phyloP scores from a whole-genome alignment of 1,139 yeast genomes.

The Diutina ranongensis region DNA sequence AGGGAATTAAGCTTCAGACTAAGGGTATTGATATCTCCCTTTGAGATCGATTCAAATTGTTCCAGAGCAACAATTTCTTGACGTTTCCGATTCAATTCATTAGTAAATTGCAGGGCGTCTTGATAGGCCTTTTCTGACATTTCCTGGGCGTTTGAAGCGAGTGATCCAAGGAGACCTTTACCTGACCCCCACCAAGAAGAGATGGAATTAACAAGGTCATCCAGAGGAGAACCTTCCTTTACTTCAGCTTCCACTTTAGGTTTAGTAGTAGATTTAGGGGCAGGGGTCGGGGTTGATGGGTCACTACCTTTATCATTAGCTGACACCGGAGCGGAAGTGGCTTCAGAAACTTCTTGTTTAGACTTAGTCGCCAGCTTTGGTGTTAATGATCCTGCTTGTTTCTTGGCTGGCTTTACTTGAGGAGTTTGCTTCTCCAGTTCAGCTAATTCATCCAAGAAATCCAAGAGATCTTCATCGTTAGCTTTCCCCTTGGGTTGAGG shows the following conservation, averaged over 20 bases:
- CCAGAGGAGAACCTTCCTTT: slow-evolving; percentile 10
- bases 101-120: slow-evolving; percentile 31
- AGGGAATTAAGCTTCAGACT: slow-evolving; percentile 25
- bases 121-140: slow-evolving; percentile 33
- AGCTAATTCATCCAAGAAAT: slow-evolving; percentile 76
- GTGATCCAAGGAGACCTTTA: slow-evolving; percentile 56
- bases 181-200: slow-evolving; percentile 78
- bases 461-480: slow-evolving; percentile 66
- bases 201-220: slow-evolving; percentile 59
- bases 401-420: neutral
- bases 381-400: neutral
- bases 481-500: slow-evolving; percentile 26
- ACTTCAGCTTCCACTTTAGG: slow-evolving; percentile 6
- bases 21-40: slow-evolving; percentile 17
- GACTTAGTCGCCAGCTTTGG: neutral
- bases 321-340: too few relatives aligned
- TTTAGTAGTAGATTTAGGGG: too few relatives aligned
- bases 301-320: too few relatives aligned
- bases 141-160: slow-evolving; percentile 32
- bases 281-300: too few relatives aligned
- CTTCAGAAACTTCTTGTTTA: slow-evolving; percentile 10
- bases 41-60: slow-evolving; percentile 16
- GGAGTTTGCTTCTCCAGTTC: slow-evolving; percentile 21
- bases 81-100: slow-evolving; percentile 31
- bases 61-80: slow-evolving; percentile 21